Evolutionary conservation across 1,284 basidiomycete species (phyloP), one percentile per base, ranked within the genome.

Genomic region (Cutaneotrichosporon cyanovorans): DNA sequence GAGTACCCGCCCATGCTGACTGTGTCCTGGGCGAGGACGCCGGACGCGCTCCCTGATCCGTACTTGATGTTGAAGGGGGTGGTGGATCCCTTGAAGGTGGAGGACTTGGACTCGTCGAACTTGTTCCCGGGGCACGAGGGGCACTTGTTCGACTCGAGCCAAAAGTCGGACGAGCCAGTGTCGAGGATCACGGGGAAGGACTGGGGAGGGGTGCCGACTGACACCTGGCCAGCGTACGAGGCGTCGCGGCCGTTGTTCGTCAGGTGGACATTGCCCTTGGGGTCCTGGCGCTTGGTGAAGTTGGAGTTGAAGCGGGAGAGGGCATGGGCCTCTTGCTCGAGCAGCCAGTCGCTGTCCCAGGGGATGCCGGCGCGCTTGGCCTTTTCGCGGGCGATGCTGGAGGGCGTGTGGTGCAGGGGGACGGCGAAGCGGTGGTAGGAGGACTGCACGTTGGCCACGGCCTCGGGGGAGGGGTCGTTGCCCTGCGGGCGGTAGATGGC

Each of bases 1-100:
- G 77, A 75, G 68, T 87, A 90, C 3, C 86, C 87, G 2, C 82
- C 87, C 77, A 91, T 83, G 58, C 84, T 78, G 8, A 92, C 80
- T 2, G 74, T 71, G 54, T 96, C 92, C 19, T 75, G 63, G 0
- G 75, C 87, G 5, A 93, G 78, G 3, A 63, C 61, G 12, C 92
- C 92, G 0, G 72, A 61, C 0, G 85, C 90, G 31, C 75, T 69
- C 4, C 91, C 92, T 31, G 80, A 82, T 12, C 70, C 70, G 42
- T 72, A 72, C 15, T 58, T 53, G 45, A 72, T 70, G 18, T 50
- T 47, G 43, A 71, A 70, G 0, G 53, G 25, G n/a, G 51, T 47
- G 21, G 58, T 62, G 21, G 57, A 35, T 39, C 58, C 48, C 36
- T 48, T 42, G 46, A 34, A 56, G 11, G 51, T 43, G 16, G 52